These are phyloP conservation scores for Talaromyces funiculosus DNA, from an alignment of 2,329 filamentous ascomycete genomes.

Conservation along the genomic window DNA sequence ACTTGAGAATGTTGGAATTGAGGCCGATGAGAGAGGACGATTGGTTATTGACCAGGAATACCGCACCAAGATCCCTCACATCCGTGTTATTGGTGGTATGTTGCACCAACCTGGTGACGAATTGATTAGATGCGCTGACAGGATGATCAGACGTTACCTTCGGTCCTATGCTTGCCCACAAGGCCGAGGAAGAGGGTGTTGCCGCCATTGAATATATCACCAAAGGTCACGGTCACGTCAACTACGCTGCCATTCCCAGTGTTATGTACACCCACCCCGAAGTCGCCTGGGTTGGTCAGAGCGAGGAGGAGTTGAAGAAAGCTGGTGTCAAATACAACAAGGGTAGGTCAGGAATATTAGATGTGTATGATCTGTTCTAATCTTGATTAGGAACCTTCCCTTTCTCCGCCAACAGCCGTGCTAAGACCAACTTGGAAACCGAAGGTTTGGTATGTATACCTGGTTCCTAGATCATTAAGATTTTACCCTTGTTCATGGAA, in stretches of 20 bases:
- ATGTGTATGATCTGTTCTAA: background rate
- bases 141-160: conserved; percentile 55
- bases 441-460: conserved; percentile 59
- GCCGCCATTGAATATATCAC: conserved; percentile 95
- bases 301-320: conserved; percentile 90
- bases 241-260: conserved; percentile 94
- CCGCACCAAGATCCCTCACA: conserved; percentile 95
- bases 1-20: conserved; percentile 77
- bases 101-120: conserved; percentile 32
- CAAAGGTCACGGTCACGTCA: conserved; percentile 97
- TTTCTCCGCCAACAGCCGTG: conserved; percentile 95
- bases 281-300: conserved; percentile 97
- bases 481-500: background rate
- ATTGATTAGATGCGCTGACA: background rate
- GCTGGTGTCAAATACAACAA: conserved; percentile 79
- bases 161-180: conserved; percentile 98
- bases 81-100: conserved; percentile 77
- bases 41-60: conserved; percentile 98
- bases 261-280: conserved; percentile 99
- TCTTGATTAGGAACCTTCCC: conserved; percentile 73
- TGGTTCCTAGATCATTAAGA: background rate
- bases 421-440: conserved; percentile 96
- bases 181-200: conserved; percentile 96
- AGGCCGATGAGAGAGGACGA: conserved; percentile 80
- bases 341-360: background rate